phyloP scores from a whole-genome alignment of 768 basidiomycete species.

The Termitomyces sp. region DNA sequence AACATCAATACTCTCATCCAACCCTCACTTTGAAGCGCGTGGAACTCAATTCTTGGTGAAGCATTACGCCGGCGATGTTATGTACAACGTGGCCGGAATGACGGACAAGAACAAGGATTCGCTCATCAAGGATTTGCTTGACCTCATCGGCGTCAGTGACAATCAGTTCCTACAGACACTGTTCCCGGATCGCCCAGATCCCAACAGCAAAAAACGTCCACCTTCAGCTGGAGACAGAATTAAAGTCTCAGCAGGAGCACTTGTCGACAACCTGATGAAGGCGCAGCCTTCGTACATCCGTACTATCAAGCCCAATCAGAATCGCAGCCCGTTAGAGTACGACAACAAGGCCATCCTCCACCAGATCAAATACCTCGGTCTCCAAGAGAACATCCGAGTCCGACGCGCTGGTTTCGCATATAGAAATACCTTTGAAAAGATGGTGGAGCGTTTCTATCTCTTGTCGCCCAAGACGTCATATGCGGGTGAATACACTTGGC shows the following conservation, averaged over 20 bases:
- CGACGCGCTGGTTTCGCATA: slow-evolving; percentile 98
- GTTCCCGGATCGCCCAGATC: slow-evolving; percentile 94
- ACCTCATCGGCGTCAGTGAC: slow-evolving; percentile 73
- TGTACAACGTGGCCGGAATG: slow-evolving; percentile 97
- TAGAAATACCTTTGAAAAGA: slow-evolving; percentile 96
- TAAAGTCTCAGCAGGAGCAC: slow-evolving; percentile 92
- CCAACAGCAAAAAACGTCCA: slow-evolving; percentile 95
- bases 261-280: slow-evolving; percentile 97
- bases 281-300: slow-evolving; percentile 97
- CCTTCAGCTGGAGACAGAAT: slow-evolving; percentile 98
- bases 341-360: slow-evolving; percentile 93
- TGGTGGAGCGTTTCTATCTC: slow-evolving; percentile 97
- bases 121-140: slow-evolving; percentile 89
- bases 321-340: slow-evolving; percentile 87
- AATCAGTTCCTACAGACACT: slow-evolving; percentile 84
- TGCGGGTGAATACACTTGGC: slow-evolving; percentile 98
- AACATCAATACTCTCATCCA: slow-evolving; percentile 70
- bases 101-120: slow-evolving; percentile 99
- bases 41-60: slow-evolving; percentile 92
- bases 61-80: slow-evolving; percentile 98
- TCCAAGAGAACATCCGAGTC: slow-evolving; percentile 98
- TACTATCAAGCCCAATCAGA: slow-evolving; percentile 98
- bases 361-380: slow-evolving; percentile 97
- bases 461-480: slow-evolving; percentile 94
- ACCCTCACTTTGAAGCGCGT: slow-evolving; percentile 92